These are phyloP conservation scores for Saposhnikovia divaricata DNA, from an alignment of 129 eudicot genomes.

Conservation along the genomic window DNA sequence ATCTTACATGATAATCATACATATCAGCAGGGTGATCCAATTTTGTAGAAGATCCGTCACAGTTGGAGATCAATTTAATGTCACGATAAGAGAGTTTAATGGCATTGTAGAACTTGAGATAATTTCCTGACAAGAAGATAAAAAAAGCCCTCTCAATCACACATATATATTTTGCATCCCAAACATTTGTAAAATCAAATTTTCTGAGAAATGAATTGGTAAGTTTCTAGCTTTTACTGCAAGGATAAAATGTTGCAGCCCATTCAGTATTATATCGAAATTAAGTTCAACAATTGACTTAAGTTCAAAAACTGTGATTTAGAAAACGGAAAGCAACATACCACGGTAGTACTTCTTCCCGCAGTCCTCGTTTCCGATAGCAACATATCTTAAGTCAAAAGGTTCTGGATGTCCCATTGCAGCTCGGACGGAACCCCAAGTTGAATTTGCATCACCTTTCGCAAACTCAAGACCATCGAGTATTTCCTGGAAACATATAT, in stretches of 20 bases:
- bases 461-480: conserved; percentile 93
- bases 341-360: conserved; percentile 64
- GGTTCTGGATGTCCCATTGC: conserved; percentile 74
- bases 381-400: conserved; percentile 75
- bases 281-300: neutral
- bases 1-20: conserved; percentile 85
- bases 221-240: neutral
- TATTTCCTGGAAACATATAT: conserved; percentile 38
- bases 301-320: neutral
- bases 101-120: conserved; percentile 71
- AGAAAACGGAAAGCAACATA: conserved; percentile 18
- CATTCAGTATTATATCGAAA: neutral
- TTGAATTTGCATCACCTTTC: conserved; percentile 63
- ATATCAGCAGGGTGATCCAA: conserved; percentile 90
- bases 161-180: neutral
- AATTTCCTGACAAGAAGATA: conserved; percentile 45
- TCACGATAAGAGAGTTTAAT: conserved; percentile 71
- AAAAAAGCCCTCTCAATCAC: neutral
- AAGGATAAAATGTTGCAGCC: neutral
- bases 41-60: conserved; percentile 59
- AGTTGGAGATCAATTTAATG: conserved; percentile 76
- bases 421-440: conserved; percentile 91
- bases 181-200: neutral
- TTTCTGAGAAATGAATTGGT: neutral
- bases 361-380: conserved; percentile 89